phyloP scores from a whole-genome alignment of 805 yeast genomes.

The Metschnikowia hibisci region DNA sequence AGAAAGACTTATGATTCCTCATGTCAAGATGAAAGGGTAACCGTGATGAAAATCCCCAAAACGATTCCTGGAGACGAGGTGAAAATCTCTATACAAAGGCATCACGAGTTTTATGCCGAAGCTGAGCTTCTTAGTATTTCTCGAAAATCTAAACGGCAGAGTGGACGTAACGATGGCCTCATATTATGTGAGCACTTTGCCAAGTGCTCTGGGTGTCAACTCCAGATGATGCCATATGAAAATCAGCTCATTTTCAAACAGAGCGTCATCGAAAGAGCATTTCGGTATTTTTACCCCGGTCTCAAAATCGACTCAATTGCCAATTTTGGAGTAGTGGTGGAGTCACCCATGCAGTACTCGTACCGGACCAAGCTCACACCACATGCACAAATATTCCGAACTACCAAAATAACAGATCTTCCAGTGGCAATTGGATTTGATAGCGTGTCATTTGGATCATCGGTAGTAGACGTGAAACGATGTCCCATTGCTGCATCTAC shows the following conservation, averaged over 20 bases:
- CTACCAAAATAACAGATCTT: constrained; percentile 2
- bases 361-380: constrained; percentile 43
- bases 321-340: constrained; percentile 26
- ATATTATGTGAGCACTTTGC: constrained; percentile 34
- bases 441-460: constrained; percentile 20
- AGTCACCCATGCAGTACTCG: constrained; percentile 36
- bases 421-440: constrained; percentile 31
- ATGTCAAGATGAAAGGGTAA: constrained; percentile 8
- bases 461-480: constrained; percentile 29
- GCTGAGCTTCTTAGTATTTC: constrained; percentile 22
- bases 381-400: constrained; percentile 24
- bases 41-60: constrained; percentile 35
- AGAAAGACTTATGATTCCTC: constrained; percentile 16
- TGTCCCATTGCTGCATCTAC: constrained; percentile 36
- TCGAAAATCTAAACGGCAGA: constrained; percentile 4
- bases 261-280: constrained; percentile 31
- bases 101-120: constrained; percentile 31
- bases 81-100: constrained; percentile 25
- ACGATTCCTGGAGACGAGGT: constrained; percentile 38
- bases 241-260: constrained; percentile 35
- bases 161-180: constrained; percentile 23
- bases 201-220: constrained; percentile 40
- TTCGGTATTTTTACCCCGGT: constrained; percentile 30
- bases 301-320: constrained; percentile 3
- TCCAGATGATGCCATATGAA: constrained; percentile 38